Percentiles rank a stretch among this genome's conserved stretches.
Evolutionary conservation across 768 basidiomycete genomes (phyloP).

Genomic region (Macrolepiota albuminosa): DNA sequence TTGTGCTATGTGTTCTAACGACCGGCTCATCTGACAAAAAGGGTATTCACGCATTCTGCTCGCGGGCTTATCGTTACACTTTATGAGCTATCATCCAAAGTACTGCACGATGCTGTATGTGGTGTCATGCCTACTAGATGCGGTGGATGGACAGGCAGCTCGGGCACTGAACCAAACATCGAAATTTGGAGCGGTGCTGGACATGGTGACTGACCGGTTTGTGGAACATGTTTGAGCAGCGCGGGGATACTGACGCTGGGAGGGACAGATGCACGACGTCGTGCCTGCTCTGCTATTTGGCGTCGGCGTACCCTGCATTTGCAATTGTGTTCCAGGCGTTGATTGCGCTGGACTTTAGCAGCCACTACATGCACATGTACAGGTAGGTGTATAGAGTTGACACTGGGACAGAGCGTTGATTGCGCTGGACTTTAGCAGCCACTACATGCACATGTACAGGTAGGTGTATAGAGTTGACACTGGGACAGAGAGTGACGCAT

Average conservation of each 20-base stretch:
- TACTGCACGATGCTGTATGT: conserved; percentile 87
- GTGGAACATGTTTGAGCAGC: conserved; percentile 14
- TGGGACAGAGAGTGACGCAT: conserved; percentile 5
- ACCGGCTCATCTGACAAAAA: conserved; percentile 24
- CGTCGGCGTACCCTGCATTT: conserved; percentile 82
- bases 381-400: conserved; percentile 49
- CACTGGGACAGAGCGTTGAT: conserved; percentile 58
- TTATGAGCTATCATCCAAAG: conserved; percentile 94
- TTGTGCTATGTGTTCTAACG: conserved; percentile 2
- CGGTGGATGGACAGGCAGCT: conserved; percentile 91
- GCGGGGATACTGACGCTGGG: conserved; percentile 1
- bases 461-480: conserved; percentile 24
- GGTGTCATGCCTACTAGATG: conserved; percentile 90
- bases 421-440: conserved; percentile 94
- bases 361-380: conserved; percentile 99
- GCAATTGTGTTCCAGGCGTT: conserved; percentile 90
- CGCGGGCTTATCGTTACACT: conserved; percentile 83
- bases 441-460: conserved; percentile 99
- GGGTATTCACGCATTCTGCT: conserved; percentile 90
- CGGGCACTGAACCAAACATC: conserved; percentile 85
- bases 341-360: conserved; percentile 95
- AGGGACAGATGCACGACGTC: conserved; percentile 85
- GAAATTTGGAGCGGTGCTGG: conserved; percentile 95
- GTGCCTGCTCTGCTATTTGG: conserved; percentile 89
- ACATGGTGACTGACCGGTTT: conserved; percentile 99